Evolutionary conservation across 345 rosid genomes (phyloP).

Genomic region (Dovyalis caffra): DNA sequence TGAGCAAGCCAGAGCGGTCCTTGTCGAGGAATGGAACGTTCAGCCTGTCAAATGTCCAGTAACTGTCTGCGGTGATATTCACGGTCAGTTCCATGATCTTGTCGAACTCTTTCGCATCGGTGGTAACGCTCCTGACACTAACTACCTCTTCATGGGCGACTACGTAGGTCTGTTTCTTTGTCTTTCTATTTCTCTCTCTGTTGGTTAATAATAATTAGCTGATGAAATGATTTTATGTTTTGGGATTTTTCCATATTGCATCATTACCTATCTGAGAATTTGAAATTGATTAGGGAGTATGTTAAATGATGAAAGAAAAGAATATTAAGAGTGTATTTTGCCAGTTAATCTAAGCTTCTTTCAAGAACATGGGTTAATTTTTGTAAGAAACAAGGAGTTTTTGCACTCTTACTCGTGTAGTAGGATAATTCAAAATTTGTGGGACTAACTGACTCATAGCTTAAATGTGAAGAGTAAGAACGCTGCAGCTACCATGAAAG

Average conservation of each 20-base stretch:
- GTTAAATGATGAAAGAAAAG: background rate
- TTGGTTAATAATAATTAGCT: background rate
- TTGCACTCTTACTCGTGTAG: background rate
- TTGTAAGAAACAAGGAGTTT: background rate
- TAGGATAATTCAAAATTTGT: background rate
- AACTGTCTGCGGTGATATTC: constrained; percentile 54
- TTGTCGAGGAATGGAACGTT: constrained; percentile 57
- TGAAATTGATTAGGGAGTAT: background rate
- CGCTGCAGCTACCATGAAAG: background rate
- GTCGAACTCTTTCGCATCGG: constrained; percentile 56
- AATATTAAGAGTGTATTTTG: background rate
- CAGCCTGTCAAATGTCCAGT: constrained; percentile 56
- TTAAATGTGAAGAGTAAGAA: background rate
- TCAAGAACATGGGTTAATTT: background rate
- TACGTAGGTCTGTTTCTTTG: constrained; percentile 43
- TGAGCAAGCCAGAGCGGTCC: constrained; percentile 45
- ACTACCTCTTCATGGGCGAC: constrained; percentile 59
- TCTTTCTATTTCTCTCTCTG: background rate
- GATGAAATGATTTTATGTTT: background rate
- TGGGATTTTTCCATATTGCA: background rate
- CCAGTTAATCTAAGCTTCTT: too few species aligned
- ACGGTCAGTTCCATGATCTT: constrained; percentile 58
- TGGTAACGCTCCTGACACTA: constrained; percentile 51
- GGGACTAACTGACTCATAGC: background rate
- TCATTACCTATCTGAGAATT: too few species aligned